phyloP scores from a whole-genome alignment of 2,329 filamentous ascomycete species.

The Colletotrichum siamense region DNA sequence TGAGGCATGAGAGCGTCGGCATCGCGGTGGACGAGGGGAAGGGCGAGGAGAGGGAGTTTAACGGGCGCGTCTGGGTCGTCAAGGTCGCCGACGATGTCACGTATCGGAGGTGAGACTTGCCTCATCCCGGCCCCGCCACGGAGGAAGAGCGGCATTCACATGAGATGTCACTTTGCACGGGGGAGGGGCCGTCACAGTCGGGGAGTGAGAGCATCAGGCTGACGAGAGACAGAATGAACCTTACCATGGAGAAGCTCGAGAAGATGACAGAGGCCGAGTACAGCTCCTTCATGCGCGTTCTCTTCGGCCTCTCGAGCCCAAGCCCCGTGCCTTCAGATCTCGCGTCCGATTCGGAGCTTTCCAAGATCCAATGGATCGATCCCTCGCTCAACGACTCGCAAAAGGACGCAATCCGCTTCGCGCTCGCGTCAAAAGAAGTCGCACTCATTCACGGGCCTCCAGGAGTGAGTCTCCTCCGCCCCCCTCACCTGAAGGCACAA shows the following conservation, averaged over 20 bases:
- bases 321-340: conserved; percentile 51
- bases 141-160: neutral
- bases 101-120: conserved; percentile 65
- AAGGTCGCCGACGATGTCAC: conserved; percentile 75
- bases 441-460: conserved; percentile 94
- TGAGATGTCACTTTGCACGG: neutral
- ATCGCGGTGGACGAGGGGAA: conserved; percentile 74
- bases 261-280: conserved; percentile 64
- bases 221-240: conserved; percentile 58
- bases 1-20: conserved; percentile 62
- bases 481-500: neutral
- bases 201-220: neutral
- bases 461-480: conserved; percentile 59
- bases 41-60: conserved; percentile 48
- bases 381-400: conserved; percentile 69
- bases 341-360: conserved; percentile 42
- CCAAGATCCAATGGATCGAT: conserved; percentile 64
- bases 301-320: conserved; percentile 65
- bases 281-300: conserved; percentile 63
- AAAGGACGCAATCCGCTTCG: conserved; percentile 78
- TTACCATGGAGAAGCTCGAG: conserved; percentile 64
- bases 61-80: conserved; percentile 65
- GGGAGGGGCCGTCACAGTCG: neutral
- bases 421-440: conserved; percentile 80
- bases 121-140: too few species aligned